Percentiles rank a stretch among this genome's conserved stretches.
Evolutionary conservation across 495 filamentous ascomycete species (phyloP).

Genomic region (Bathelium albidoporum): DNA sequence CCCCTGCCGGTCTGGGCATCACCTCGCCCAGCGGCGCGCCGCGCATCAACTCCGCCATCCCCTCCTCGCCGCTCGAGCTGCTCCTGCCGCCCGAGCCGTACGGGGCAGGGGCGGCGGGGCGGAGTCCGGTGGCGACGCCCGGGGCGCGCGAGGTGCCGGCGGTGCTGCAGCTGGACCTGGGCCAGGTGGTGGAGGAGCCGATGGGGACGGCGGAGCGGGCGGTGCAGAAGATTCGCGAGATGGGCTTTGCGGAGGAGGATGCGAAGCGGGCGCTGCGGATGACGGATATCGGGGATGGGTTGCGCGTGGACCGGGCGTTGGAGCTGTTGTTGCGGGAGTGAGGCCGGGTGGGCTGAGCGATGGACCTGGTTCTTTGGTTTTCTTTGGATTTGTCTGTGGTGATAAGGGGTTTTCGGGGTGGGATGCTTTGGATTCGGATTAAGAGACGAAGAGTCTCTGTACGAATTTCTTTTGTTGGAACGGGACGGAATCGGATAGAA

Average conservation of each 20-base stretch:
- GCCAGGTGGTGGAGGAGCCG: constrained; percentile 8
- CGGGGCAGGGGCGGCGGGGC: neutral
- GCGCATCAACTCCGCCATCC: constrained; percentile 1
- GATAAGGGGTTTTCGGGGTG: neutral
- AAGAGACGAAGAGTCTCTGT: too few relatives aligned
- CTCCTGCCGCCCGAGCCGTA: neutral
- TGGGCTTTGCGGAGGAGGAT: constrained; percentile 33
- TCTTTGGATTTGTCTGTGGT: neutral
- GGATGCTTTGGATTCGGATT: too few relatives aligned
- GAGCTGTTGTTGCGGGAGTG: constrained; percentile 28
- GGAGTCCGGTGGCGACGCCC: neutral
- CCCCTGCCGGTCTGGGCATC: neutral
- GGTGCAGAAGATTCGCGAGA: constrained; percentile 32
- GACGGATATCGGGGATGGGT: constrained; percentile 33
- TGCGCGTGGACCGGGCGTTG: constrained; percentile 33
- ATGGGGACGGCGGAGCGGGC: constrained; percentile 29
- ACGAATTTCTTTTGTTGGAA: too few relatives aligned
- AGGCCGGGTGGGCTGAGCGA: neutral
- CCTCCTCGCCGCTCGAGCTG: constrained; percentile 1
- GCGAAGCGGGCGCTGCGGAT: constrained; percentile 28
- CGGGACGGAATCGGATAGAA: too few relatives aligned
- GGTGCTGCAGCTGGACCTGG: constrained; percentile 5
- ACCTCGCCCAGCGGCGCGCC: neutral
- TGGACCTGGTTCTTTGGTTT: neutral
- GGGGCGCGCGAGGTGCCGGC: neutral